These are phyloP conservation scores for Acanthamoeba royreba DNA, from an alignment of 208 protist genomes.

Conservation along the genomic window DNA sequence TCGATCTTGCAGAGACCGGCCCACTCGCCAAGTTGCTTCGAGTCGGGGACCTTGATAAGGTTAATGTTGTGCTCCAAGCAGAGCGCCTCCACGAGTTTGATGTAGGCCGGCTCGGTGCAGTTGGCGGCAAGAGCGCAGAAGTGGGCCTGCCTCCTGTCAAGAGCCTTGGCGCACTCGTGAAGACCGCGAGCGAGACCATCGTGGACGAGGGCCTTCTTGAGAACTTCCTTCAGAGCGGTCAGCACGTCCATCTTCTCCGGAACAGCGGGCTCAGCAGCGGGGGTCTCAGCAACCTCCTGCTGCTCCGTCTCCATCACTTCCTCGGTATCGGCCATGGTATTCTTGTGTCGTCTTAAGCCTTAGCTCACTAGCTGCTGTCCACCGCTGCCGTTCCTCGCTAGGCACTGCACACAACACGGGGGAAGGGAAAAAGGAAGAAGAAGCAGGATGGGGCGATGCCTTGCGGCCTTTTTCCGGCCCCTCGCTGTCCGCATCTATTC, in stretches of 20 bases:
- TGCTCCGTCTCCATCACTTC: background rate
- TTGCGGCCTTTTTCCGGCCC: no score
- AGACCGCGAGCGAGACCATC: constrained; percentile 84
- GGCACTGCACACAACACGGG: no score
- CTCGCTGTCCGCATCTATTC: no score
- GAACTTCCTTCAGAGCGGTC: constrained; percentile 77
- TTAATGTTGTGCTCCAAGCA: constrained; percentile 81
- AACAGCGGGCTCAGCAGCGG: background rate
- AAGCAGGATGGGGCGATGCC: no score
- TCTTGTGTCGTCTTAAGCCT: background rate
- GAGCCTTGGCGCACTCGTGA: constrained; percentile 78
- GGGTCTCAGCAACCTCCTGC: background rate
- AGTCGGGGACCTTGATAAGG: constrained; percentile 80
- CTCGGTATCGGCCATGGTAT: background rate
- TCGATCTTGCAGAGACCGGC: constrained; percentile 86
- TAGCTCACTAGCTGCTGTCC: no score
- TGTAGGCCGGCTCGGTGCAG: constrained; percentile 82
- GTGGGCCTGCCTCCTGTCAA: constrained; percentile 78
- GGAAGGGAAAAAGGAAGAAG: no score
- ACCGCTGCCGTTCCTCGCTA: no score
- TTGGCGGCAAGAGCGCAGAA: constrained; percentile 81
- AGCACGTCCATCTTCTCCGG: constrained; percentile 50
- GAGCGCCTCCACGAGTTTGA: constrained; percentile 83
- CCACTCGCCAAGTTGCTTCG: constrained; percentile 86
- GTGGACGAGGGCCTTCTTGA: constrained; percentile 81